phyloP scores from a whole-genome alignment of 192 early-diverging fungal genomes.

The Cetraspora pellucida region DNA sequence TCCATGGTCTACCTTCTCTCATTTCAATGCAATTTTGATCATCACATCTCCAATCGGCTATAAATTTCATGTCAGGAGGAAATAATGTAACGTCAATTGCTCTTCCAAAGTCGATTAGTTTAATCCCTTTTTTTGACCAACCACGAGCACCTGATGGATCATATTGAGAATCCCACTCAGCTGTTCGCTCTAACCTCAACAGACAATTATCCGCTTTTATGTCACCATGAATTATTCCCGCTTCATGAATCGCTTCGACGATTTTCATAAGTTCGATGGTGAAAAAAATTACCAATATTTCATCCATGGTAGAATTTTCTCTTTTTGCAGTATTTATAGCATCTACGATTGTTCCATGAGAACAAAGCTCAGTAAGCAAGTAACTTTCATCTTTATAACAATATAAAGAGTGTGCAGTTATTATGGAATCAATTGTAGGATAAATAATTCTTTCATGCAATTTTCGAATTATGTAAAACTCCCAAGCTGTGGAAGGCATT shows the following conservation, averaged over 20 bases:
- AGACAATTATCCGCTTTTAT: conserved; percentile 42
- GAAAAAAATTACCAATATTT: conserved; percentile 37
- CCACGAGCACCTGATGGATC: conserved; percentile 7
- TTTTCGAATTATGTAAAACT: conserved; percentile 41
- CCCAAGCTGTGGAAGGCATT: conserved; percentile 35
- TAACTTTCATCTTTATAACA: conserved; percentile 35
- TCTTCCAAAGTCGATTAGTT: conserved; percentile 43
- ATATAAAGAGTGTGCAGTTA: conserved; percentile 12
- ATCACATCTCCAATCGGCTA: conserved; percentile 30
- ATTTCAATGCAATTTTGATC: conserved; percentile 33
- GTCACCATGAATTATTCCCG: conserved; percentile 41
- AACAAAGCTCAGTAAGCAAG: conserved; percentile 28
- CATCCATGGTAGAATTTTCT: conserved; percentile 27
- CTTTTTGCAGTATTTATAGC: conserved; percentile 16
- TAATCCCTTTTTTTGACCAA: conserved; percentile 34
- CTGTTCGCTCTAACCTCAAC: conserved; percentile 13
- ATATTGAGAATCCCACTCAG: conserved; percentile 19
- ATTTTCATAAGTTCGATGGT: conserved; percentile 31
- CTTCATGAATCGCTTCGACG: conserved; percentile 33
- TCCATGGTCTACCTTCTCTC: conserved; percentile 28
- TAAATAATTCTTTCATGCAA: neutral
- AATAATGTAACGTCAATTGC: conserved; percentile 39
- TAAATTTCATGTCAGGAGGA: conserved; percentile 16
- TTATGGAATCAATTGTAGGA: neutral
- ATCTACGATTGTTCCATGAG: conserved; percentile 37